Evolutionary conservation across 2,329 filamentous ascomycete genomes (phyloP).

Genomic region (Penicillium freii): DNA sequence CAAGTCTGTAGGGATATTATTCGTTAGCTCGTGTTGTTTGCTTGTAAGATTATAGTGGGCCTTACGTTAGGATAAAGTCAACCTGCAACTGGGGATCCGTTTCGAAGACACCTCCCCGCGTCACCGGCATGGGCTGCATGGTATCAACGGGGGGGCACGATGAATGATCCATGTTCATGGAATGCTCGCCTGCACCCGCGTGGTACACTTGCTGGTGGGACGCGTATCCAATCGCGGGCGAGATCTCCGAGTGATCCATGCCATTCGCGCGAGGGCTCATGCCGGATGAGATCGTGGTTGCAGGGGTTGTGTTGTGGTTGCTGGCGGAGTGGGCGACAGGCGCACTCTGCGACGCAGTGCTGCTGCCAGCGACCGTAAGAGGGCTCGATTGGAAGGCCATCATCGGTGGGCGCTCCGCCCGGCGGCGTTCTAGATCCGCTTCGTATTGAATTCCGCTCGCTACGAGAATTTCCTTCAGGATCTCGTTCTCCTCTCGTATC

Average conservation of each 20-base stretch:
- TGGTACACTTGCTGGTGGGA: conserved; percentile 27
- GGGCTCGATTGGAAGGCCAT: conserved; percentile 38
- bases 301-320: conserved; percentile 33
- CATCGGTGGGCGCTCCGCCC: conserved; percentile 28
- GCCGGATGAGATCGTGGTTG: conserved; percentile 34
- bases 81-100: conserved; percentile 47
- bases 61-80: conserved; percentile 50
- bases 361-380: conserved; percentile 43
- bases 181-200: conserved; percentile 23
- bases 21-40: conserved; percentile 1
- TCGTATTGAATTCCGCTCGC: conserved; percentile 60
- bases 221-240: conserved; percentile 25
- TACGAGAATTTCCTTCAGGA: conserved; percentile 63
- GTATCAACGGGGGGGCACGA: conserved; percentile 12
- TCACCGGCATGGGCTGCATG: conserved; percentile 14
- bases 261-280: conserved; percentile 32
- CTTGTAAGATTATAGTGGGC: not conserved
- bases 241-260: conserved; percentile 30
- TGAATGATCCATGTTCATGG: conserved; percentile 26
- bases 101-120: conserved; percentile 44
- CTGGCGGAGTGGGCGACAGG: conserved; percentile 23
- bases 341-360: conserved; percentile 33
- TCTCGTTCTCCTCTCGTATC: conserved; percentile 74
- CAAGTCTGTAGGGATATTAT: conserved; percentile 48
- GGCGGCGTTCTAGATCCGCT: conserved; percentile 44